Conservation (phyloP, 805 yeast genomes). For the Zygotorulaspora danielsina region DNA sequence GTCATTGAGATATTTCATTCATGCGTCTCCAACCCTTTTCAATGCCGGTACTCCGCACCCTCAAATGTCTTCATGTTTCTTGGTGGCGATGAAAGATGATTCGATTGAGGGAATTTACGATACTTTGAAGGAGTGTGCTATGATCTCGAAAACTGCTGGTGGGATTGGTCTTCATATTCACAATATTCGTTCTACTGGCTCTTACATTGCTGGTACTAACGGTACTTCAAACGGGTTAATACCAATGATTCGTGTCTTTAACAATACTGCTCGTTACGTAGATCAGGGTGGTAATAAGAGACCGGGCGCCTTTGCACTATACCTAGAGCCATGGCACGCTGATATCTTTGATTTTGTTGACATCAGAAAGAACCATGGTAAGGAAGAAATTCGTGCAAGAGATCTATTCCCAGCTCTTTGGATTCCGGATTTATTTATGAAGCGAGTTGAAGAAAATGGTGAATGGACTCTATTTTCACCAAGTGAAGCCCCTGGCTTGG, state of each 20-base stretch:
- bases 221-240: conserved; percentile 90
- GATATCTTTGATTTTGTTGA: conserved; percentile 85
- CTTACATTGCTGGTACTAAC: conserved; percentile 85
- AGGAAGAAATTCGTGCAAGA: conserved; percentile 89
- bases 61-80: conserved; percentile 86
- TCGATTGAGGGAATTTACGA: conserved; percentile 94
- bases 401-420: conserved; percentile 91
- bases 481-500: conserved; percentile 78
- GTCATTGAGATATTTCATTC: conserved; percentile 85
- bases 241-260: conserved; percentile 95
- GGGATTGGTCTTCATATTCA: conserved; percentile 91
- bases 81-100: conserved; percentile 87
- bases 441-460: conserved; percentile 70
- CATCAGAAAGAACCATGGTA: conserved; percentile 88
- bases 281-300: conserved; percentile 98
- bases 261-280: conserved; percentile 93
- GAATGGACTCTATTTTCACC: conserved; percentile 93
- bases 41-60: conserved; percentile 88
- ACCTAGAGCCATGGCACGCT: conserved; percentile 95
- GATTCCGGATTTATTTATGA: conserved; percentile 94
- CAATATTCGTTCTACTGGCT: conserved; percentile 80
- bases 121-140: conserved; percentile 81
- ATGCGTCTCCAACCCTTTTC: conserved; percentile 92
- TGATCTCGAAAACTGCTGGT: conserved; percentile 92
- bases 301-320: conserved; percentile 95